Evolutionary conservation across 2,329 filamentous ascomycete genomes (phyloP).

Genomic region (Hypocreales sp.): DNA sequence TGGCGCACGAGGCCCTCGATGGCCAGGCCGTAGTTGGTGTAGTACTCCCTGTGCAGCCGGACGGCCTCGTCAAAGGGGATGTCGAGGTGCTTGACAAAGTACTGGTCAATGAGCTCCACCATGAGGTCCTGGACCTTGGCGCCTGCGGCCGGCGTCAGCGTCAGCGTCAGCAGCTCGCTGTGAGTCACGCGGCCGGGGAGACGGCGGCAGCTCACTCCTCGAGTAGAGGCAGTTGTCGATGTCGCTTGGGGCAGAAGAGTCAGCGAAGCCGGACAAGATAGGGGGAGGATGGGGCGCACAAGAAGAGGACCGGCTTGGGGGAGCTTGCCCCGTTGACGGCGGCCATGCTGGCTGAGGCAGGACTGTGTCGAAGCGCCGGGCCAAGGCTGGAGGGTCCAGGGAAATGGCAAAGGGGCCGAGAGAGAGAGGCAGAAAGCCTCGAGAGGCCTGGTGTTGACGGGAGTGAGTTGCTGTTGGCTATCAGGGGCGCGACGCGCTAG

Average conservation of each 20-base stretch:
- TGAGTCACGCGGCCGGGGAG: background rate
- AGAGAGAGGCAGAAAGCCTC: background rate
- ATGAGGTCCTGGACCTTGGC: slow-evolving; percentile 79
- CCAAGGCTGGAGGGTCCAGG: no score
- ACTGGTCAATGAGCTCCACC: slow-evolving; percentile 60
- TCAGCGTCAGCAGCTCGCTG: background rate
- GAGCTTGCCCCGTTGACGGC: slow-evolving; percentile 17
- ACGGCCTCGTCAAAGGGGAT: slow-evolving; percentile 66
- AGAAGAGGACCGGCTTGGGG: slow-evolving; percentile 26
- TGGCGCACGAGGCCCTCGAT: slow-evolving; percentile 89
- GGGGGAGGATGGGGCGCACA: slow-evolving; percentile 13
- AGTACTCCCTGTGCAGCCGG: slow-evolving; percentile 80
- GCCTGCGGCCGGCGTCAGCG: slow-evolving; percentile 24
- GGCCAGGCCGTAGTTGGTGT: slow-evolving; percentile 89
- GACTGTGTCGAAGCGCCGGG: no score
- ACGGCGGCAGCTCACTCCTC: slow-evolving; percentile 47
- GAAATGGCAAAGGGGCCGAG: background rate
- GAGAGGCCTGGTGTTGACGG: background rate
- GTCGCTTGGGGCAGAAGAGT: slow-evolving; percentile 47
- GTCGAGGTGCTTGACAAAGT: slow-evolving; percentile 53
- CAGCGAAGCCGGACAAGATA: background rate
- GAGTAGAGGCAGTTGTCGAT: slow-evolving; percentile 98
- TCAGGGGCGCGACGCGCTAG: no score
- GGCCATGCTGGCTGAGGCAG: slow-evolving; percentile 11
- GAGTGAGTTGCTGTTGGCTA: background rate